Base-by-base conservation (phyloP, 768 basidiomycete genomes). In the Mycena leptocephala region DNA sequence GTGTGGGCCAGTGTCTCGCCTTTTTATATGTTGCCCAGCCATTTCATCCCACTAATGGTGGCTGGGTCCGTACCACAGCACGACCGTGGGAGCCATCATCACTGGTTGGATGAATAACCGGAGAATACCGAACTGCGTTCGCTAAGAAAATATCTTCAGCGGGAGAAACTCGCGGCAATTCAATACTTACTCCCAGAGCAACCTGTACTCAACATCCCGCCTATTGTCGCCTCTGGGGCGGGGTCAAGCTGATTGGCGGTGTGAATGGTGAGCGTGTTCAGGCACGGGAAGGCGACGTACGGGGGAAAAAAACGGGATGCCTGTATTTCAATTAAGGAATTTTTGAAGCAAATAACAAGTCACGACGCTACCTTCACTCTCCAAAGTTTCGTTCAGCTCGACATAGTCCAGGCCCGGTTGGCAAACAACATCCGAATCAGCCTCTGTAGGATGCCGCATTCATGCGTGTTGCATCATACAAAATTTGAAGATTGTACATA, bases 51-150 rank as follows among this genome's bases (percentile, higher is more conserved):
- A 48, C 46, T 6, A 48, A 48, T 22, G 46, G 46, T 48, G 56
- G 26, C 46, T 48, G 10, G 6, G 37, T 39, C 37, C 37, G 37
- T 39, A 14, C 37, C 37, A 39, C 37, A 39, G 37, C 37, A 39
- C 8, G 37, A 39, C 37, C 37, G 37, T 39, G 37, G 37, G 37
- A 39, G 37, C 37, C 37, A 39, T 39, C 37, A 39, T 39, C 37
- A 39, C 37, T 39, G 37, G 37, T 39, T 39, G 37, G n/a, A n/a
- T n/a, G n/a, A n/a, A n/a, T n/a, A n/a, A n/a, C n/a, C n/a, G n/a
- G n/a, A n/a, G n/a, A n/a, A n/a, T 97, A 97, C n/a, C 96, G 87
- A 2, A 96, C 95, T 1, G 95, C 95, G 78, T 95, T 95, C 0
- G 95, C 95, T 91, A 46, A 3, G 28, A 24, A 53, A n/a, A n/a